phyloP scores from a whole-genome alignment of 164 flowering plant species.

The Brasenia schreberi region DNA sequence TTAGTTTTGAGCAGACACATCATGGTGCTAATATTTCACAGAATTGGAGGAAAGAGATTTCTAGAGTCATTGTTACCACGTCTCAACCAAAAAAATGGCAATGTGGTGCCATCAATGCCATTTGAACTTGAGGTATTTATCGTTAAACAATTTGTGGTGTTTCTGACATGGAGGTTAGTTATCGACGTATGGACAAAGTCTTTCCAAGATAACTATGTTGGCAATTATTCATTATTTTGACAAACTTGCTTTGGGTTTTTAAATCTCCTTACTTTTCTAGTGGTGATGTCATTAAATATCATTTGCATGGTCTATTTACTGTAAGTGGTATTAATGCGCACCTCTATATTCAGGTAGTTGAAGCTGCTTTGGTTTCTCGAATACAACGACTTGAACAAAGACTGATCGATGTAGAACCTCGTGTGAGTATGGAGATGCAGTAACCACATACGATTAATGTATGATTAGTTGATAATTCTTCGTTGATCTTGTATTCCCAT shows the following conservation, averaged over 20 bases:
- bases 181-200: too few species aligned
- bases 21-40: constrained; percentile 10
- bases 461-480: neutral
- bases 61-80: constrained; percentile 77
- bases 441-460: constrained; percentile 14
- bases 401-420: constrained; percentile 87
- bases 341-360: constrained; percentile 58
- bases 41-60: constrained; percentile 87
- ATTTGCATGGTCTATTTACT: neutral
- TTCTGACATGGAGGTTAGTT: neutral
- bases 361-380: constrained; percentile 88
- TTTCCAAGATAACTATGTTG: too few species aligned
- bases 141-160: neutral
- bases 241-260: neutral
- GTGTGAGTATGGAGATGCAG: constrained; percentile 80
- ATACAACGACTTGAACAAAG: constrained; percentile 69
- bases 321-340: neutral
- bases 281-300: neutral
- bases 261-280: neutral
- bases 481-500: neutral
- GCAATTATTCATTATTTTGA: neutral
- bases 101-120: constrained; percentile 81
- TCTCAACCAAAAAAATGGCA: constrained; percentile 52
- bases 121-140: constrained; percentile 84
- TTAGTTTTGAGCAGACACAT: neutral